These are phyloP conservation scores for Gypsophila paniculata DNA, from an alignment of 179 eudicot genomes.

Conservation along the genomic window DNA sequence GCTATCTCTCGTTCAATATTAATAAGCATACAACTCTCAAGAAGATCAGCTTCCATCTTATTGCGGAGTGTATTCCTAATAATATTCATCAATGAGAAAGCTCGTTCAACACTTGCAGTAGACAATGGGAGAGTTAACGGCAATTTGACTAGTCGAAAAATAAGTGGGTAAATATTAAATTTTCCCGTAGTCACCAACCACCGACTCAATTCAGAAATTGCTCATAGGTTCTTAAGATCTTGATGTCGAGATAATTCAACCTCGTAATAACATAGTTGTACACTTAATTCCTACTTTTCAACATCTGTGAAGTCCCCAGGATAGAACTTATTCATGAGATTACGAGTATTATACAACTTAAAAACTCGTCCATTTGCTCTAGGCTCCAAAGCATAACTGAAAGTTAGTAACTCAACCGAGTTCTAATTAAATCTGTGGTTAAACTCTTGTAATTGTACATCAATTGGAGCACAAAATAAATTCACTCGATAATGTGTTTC, in stretches of 20 bases:
- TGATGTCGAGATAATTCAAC: background rate
- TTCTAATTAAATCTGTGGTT: conserved; percentile 2
- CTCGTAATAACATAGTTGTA: background rate
- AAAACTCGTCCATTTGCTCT: background rate
- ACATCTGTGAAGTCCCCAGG: background rate
- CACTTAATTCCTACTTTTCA: too few species aligned
- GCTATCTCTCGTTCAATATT: too few species aligned
- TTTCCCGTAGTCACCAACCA: too few species aligned
- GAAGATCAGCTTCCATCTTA: too few species aligned
- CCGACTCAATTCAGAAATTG: too few species aligned
- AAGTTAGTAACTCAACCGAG: background rate
- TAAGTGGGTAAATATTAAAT: background rate
- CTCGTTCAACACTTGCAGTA: background rate
- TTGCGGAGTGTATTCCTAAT: too few species aligned
- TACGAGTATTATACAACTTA: background rate
- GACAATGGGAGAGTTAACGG: too few species aligned
- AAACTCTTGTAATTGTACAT: too few species aligned
- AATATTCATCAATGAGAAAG: background rate
- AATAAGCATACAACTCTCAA: too few species aligned
- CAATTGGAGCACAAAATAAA: too few species aligned
- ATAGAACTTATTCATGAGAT: background rate
- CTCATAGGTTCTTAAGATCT: background rate
- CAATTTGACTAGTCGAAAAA: background rate
- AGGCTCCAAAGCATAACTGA: conserved; percentile 3
- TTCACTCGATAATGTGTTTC: background rate